Evolutionary conservation across 106 monocot genomes (phyloP).

Genomic region (Triglochin maritima): DNA sequence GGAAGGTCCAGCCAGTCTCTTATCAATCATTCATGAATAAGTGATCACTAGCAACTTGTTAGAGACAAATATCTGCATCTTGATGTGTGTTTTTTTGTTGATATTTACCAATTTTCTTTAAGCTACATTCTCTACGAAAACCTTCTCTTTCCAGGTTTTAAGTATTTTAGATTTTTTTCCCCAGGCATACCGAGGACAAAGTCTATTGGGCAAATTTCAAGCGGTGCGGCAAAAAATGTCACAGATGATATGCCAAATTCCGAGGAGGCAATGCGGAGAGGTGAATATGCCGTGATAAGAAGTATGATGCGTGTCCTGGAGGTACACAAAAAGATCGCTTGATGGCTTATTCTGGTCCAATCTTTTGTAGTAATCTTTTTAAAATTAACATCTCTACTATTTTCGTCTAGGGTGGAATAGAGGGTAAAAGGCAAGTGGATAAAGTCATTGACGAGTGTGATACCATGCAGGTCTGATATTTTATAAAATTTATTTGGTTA

Average conservation of each 20-base stretch:
- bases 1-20: too few relatives aligned
- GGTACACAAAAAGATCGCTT: conserved; percentile 21
- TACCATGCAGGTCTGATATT: conserved; percentile 74
- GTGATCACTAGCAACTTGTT: too few relatives aligned
- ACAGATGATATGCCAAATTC: conserved; percentile 53
- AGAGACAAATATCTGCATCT: too few relatives aligned
- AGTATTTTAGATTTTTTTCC: neutral
- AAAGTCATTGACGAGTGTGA: conserved; percentile 94
- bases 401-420: conserved; percentile 69
- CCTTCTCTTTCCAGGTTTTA: neutral
- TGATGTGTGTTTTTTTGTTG: too few relatives aligned
- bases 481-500: too few relatives aligned
- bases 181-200: conserved; percentile 79
- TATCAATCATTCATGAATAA: too few relatives aligned
- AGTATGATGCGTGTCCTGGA: conserved; percentile 90
- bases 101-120: too few relatives aligned
- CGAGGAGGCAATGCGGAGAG: conserved; percentile 83
- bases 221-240: conserved; percentile 34
- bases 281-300: conserved; percentile 97
- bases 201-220: conserved; percentile 73
- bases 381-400: neutral
- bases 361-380: neutral
- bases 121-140: too few relatives aligned
- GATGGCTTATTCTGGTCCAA: neutral
- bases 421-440: conserved; percentile 96